Evolutionary conservation across 352 stramenopile species (phyloP).

Genomic region (Pythium grandisporangium): DNA sequence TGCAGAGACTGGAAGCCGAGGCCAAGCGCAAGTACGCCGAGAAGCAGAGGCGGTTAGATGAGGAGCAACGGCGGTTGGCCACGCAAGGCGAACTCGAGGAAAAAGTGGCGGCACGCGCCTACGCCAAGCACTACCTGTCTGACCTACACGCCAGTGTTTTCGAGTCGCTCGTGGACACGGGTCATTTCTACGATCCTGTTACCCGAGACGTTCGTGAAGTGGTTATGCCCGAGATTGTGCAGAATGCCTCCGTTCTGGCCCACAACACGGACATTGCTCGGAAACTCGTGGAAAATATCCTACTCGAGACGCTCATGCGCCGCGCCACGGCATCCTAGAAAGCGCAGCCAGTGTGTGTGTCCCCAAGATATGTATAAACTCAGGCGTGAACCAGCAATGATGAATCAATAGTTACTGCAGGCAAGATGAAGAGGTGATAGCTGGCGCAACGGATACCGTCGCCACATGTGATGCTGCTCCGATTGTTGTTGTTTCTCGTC

Average conservation of each 20-base stretch:
- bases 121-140: constrained; percentile 84
- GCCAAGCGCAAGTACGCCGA: constrained; percentile 88
- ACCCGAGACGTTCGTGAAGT: constrained; percentile 65
- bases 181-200: constrained; percentile 89
- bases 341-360: no score
- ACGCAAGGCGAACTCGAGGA: constrained; percentile 84
- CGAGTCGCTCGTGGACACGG: constrained; percentile 73
- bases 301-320: constrained; percentile 23
- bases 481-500: no score
- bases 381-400: no score
- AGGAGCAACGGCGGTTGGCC: constrained; percentile 64
- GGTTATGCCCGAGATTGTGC: constrained; percentile 68
- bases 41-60: constrained; percentile 79
- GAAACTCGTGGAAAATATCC: constrained; percentile 20
- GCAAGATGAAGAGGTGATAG: no score
- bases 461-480: no score
- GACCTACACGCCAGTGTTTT: constrained; percentile 86
- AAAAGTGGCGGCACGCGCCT: constrained; percentile 86
- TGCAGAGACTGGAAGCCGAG: constrained; percentile 91
- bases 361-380: no score
- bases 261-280: constrained; percentile 27
- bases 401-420: no score
- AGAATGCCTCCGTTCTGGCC: constrained; percentile 28
- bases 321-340: neutral
- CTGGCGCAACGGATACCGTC: no score